These are phyloP conservation scores for Ceratobasidium theobromae DNA, from an alignment of 1,284 basidiomycete species.

Conservation along the genomic window DNA sequence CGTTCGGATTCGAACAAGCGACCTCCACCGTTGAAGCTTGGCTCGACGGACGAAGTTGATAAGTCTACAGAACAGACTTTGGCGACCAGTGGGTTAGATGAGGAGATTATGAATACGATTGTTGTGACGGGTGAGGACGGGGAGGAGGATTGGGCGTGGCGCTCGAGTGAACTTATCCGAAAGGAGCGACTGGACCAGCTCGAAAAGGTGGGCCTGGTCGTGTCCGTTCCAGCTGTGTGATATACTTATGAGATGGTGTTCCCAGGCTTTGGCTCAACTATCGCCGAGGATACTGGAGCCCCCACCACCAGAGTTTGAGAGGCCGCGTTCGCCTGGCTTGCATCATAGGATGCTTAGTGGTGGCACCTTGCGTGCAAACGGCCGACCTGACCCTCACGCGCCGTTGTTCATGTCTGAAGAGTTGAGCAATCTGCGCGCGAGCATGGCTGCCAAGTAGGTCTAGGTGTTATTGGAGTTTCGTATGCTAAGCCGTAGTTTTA, in stretches of 20 bases:
- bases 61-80: too few species aligned
- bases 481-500: too few species aligned
- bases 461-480: too few species aligned
- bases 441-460: conserved; percentile 19
- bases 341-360: conserved; percentile 12
- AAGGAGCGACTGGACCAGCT: conserved; percentile 35
- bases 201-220: conserved; percentile 31
- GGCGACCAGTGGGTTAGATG: too few species aligned
- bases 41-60: neutral
- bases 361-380: neutral
- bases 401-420: conserved; percentile 28
- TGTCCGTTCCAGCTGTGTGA: neutral
- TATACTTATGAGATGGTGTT: neutral
- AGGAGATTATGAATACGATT: neutral
- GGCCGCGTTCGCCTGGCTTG: conserved; percentile 14
- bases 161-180: conserved; percentile 17
- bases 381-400: conserved; percentile 11
- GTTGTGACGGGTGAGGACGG: conserved; percentile 16
- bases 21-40: conserved; percentile 17
- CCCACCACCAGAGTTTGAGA: conserved; percentile 18
- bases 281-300: conserved; percentile 25
- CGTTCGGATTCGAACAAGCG: conserved; percentile 14
- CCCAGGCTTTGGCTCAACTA: conserved; percentile 28
- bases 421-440: conserved; percentile 18
- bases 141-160: conserved; percentile 13